These are phyloP conservation scores for Wickerhamomyces sydowiorum DNA, from an alignment of 805 yeast genomes.

Conservation along the genomic window DNA sequence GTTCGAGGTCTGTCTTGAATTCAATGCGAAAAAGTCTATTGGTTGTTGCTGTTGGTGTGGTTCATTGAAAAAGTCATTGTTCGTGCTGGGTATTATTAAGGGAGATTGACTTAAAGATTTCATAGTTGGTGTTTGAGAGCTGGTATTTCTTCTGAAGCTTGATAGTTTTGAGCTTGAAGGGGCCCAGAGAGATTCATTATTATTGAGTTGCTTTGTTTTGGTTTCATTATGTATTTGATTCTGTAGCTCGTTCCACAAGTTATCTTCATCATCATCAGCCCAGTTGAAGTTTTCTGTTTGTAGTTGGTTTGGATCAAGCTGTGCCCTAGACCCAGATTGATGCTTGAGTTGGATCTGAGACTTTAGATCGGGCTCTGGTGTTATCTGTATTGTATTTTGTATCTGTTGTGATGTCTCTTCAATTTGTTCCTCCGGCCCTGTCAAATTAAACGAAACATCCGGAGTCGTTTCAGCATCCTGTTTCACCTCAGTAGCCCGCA, in stretches of 20 bases:
- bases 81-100: slow-evolving; percentile 9
- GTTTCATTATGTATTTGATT: slow-evolving; percentile 1
- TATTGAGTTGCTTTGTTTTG: not conserved
- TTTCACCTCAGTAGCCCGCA: too few relatives aligned
- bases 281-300: slow-evolving; percentile 4
- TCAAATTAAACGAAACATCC: too few relatives aligned
- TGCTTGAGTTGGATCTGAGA: too few relatives aligned
- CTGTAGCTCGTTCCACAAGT: slow-evolving; percentile 1
- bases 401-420: too few relatives aligned
- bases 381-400: too few relatives aligned
- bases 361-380: too few relatives aligned
- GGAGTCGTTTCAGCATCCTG: too few relatives aligned
- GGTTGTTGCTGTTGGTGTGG: too few relatives aligned
- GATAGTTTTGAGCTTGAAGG: slow-evolving; percentile 22
- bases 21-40: not conserved
- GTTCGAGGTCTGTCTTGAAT: not conserved
- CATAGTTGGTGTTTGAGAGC: slow-evolving; percentile 7
- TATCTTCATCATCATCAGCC: slow-evolving; percentile 2
- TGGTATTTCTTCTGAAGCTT: slow-evolving; percentile 18
- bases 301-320: not conserved
- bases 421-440: too few relatives aligned
- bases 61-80: slow-evolving; percentile 4
- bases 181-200: slow-evolving; percentile 8
- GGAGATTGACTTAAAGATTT: slow-evolving; percentile 19
- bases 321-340: too few relatives aligned